These are phyloP conservation scores for Sarcomyxa edulis DNA, from an alignment of 768 basidiomycete species.

Conservation along the genomic window DNA sequence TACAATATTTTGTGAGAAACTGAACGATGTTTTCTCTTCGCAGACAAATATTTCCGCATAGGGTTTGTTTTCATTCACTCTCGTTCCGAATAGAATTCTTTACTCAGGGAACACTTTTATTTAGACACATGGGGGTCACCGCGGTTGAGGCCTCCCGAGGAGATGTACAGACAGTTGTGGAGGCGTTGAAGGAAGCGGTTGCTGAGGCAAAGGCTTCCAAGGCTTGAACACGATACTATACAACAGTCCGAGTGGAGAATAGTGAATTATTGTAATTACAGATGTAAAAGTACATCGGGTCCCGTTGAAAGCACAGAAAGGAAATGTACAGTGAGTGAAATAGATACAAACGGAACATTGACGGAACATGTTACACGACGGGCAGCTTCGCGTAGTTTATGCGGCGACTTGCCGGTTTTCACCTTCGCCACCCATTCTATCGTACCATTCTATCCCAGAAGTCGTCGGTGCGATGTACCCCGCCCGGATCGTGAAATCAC, in stretches of 20 bases:
- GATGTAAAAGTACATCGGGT: no score
- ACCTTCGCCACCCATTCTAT: conserved; percentile 76
- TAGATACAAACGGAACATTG: no score
- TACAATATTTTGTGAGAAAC: neutral
- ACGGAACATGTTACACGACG: no score
- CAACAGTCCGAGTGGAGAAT: no score
- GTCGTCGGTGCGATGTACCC: conserved; percentile 88
- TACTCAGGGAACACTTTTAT: no score
- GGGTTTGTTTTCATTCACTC: conserved; percentile 56
- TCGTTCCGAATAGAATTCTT: no score
- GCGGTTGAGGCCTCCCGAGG: conserved; percentile 64
- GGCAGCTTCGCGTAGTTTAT: neutral
- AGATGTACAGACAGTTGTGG: conserved; percentile 71
- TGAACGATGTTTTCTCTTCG: conserved; percentile 9
- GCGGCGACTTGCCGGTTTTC: conserved; percentile 31
- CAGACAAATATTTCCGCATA: conserved; percentile 89
- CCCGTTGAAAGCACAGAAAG: no score
- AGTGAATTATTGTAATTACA: no score
- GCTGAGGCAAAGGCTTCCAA: conserved; percentile 31
- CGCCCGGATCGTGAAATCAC: conserved; percentile 90
- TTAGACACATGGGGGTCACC: conserved; percentile 87
- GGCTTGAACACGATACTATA: no score
- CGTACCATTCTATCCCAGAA: conserved; percentile 84
- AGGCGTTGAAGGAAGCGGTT: conserved; percentile 57
- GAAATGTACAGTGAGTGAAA: no score